phyloP scores from a whole-genome alignment of 768 basidiomycete genomes.

The Paxillus ammoniavirescens region DNA sequence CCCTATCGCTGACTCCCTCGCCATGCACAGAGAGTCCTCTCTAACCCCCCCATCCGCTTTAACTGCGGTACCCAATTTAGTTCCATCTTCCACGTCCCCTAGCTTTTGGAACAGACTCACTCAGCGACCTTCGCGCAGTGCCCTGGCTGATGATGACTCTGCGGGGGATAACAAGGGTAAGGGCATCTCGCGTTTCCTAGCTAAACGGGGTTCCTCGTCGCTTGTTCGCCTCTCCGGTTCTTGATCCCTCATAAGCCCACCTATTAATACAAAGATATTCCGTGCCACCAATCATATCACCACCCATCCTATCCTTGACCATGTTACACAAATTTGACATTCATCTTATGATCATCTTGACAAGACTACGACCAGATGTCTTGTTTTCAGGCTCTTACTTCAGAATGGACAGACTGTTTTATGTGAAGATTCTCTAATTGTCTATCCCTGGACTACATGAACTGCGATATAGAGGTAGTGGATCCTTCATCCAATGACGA shows the following conservation, averaged over 20 bases:
- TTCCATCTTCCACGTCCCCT: slow-evolving; percentile 6
- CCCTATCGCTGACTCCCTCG: not conserved
- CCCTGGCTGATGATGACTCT: slow-evolving; percentile 8
- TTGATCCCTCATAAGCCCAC: not conserved
- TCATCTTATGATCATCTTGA: not conserved
- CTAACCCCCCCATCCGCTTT: not conserved
- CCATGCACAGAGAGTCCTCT: not conserved
- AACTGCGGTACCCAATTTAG: not conserved
- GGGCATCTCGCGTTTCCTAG: slow-evolving; percentile 23
- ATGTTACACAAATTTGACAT: too few relatives aligned
- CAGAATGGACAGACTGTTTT: not conserved
- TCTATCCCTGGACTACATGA: slow-evolving; percentile 19
- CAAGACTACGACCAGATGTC: not conserved
- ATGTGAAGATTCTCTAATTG: slow-evolving; percentile 21
- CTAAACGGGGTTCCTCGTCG: slow-evolving; percentile 9
- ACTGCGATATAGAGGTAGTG: slow-evolving; percentile 6
- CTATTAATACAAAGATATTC: not conserved
- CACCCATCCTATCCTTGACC: not conserved
- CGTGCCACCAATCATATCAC: not conserved
- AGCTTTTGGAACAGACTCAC: slow-evolving; percentile 26
- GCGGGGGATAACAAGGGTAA: slow-evolving; percentile 10
- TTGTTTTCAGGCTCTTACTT: too few relatives aligned
- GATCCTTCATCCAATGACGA: slow-evolving; percentile 70
- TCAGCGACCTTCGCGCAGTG: slow-evolving; percentile 16
- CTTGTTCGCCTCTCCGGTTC: slow-evolving; percentile 1